Evolutionary conservation across 2,329 filamentous ascomycete genomes (phyloP), one percentile per base, ranked within the genome.

Genomic region (Ophiosphaerella korrae): DNA sequence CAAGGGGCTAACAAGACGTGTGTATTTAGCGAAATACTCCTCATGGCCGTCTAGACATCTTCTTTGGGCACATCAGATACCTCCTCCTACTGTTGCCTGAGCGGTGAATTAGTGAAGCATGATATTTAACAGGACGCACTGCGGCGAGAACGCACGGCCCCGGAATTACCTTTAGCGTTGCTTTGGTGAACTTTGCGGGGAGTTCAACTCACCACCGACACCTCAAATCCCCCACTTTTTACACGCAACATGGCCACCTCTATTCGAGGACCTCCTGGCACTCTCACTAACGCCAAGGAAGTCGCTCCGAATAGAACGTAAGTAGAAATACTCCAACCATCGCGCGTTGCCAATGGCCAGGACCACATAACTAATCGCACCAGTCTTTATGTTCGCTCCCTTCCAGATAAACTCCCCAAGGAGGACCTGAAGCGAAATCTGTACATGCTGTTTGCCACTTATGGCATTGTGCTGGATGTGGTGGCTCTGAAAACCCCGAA

Each of bases 401-500:
- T 99, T 2, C 91, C 90, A 18, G 85, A 92, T 55, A 97, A 96
- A 78, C 85, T 97, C 57, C 89, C 89, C 68, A 99, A 97, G 74
- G 81, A 84, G 54, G 92, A 97, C 72, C 78, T 99, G 36, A 87
- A 92, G 66, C 88, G 90, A 39, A 88, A 88, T 5, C 82, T 99
- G 26, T 99, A 99, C 77, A 89, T 92, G 74, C 83, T 97, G 11
- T 97, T 97, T 74, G 91, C 92, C 9, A 96, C 92, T 12, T 96
- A 96, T 71, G 94, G 94, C 35, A 86, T 91, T 0, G 89, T 99
- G 13, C 84, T 99, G 51, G 94, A 99, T 71, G 85, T 99, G 16
- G 89, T 97, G 42, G 90, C 90, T 26, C 80, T 97, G 63, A 95
- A 92, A 78, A 96, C 90, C 1, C 82, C 82, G 73, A 91, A 91